Conservation (phyloP, 495 filamentous ascomycete genomes). For the Daldinia caldariorum region DNA sequence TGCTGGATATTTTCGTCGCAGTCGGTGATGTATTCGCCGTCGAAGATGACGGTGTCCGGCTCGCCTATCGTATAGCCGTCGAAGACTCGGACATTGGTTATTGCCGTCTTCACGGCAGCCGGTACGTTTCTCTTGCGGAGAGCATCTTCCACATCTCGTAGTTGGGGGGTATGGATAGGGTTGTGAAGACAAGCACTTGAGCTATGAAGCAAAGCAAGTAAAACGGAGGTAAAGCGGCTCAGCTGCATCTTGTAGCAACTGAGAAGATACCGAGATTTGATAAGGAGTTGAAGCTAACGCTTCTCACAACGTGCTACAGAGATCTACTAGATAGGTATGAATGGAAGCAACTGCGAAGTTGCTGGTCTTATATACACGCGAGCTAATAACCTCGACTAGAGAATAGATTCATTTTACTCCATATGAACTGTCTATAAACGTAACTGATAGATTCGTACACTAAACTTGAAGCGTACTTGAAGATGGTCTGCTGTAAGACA, state of each 20-base stretch:
- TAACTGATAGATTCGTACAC: not conserved
- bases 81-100: conserved; percentile 44
- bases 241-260: not conserved
- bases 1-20: conserved; percentile 20
- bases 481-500: not conserved
- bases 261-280: not conserved
- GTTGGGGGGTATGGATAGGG: not conserved
- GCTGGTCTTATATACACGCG: not conserved
- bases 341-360: not conserved
- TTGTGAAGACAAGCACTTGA: not conserved
- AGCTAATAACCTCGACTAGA: too few relatives aligned
- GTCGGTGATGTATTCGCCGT: conserved; percentile 33
- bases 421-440: not conserved
- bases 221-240: not conserved
- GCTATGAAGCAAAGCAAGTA: not conserved
- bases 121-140: conserved; percentile 1
- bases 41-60: conserved; percentile 17
- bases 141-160: not conserved
- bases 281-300: not conserved
- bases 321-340: not conserved
- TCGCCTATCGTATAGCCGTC: conserved; percentile 28
- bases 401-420: not conserved
- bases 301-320: not conserved
- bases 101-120: conserved; percentile 33
- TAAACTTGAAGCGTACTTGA: not conserved